Evolutionary conservation across 2,329 filamentous ascomycete species (phyloP).

Genomic region (Aspergillus sp.): DNA sequence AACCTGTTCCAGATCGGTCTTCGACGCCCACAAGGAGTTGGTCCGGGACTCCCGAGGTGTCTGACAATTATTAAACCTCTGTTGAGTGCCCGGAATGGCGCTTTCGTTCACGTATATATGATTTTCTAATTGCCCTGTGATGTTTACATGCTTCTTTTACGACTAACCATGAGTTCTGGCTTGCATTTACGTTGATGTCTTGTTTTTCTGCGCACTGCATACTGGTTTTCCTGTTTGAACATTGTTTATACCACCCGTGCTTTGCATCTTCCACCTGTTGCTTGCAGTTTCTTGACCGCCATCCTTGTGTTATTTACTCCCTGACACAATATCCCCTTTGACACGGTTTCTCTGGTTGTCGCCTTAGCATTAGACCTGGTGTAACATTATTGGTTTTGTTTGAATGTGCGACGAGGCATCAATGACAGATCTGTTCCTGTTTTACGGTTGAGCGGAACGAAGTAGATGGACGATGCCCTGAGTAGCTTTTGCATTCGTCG

Average conservation of each 20-base stretch:
- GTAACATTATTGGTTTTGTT: constrained; percentile 25
- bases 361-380: constrained; percentile 27
- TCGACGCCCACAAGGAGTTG: constrained; percentile 25
- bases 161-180: constrained; percentile 22
- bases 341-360: not conserved
- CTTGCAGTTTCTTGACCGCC: not conserved
- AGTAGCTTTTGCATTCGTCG: not conserved
- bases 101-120: constrained; percentile 11
- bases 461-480: not conserved
- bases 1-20: constrained; percentile 22
- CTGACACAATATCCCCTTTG: not conserved
- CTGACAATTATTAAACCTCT: constrained; percentile 28
- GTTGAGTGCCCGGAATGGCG: not conserved
- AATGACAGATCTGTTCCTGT: constrained; percentile 1
- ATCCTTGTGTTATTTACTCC: not conserved
- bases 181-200: constrained; percentile 19
- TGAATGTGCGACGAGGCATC: constrained; percentile 6
- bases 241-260: constrained; percentile 3
- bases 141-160: constrained; percentile 7
- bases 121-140: constrained; percentile 5
- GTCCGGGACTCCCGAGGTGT: constrained; percentile 26
- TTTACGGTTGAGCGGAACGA: not conserved
- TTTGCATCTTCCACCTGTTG: not conserved
- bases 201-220: constrained; percentile 15
- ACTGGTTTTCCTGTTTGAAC: constrained; percentile 10